phyloP scores from a whole-genome alignment of 2,329 filamentous ascomycete genomes.

The Chalaropsis thielavioides region DNA sequence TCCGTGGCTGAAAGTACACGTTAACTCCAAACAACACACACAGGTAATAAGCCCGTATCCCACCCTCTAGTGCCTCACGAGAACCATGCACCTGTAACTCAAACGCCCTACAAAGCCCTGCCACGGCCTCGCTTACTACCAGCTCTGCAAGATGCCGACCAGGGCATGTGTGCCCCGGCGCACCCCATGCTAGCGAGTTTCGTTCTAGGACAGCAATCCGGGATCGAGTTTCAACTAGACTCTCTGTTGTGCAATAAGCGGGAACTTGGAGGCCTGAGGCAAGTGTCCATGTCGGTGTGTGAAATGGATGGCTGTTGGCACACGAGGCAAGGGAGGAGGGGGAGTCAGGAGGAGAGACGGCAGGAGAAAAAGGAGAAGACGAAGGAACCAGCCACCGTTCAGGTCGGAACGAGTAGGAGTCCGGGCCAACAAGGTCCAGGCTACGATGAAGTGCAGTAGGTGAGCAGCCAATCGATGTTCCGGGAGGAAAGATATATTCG shows the following conservation, averaged over 20 bases:
- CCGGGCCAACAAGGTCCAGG: slow-evolving; percentile 33
- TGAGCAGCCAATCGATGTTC: slow-evolving; percentile 37
- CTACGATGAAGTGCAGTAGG: slow-evolving; percentile 38
- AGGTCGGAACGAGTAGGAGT: slow-evolving; percentile 32
- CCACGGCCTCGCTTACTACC: slow-evolving; percentile 32
- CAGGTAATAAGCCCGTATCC: slow-evolving; percentile 13
- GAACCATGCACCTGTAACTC: slow-evolving; percentile 29
- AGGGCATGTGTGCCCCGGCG: slow-evolving; percentile 36
- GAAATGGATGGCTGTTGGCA: background rate
- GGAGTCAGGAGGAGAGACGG: background rate
- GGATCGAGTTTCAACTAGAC: slow-evolving; percentile 21
- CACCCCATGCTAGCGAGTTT: slow-evolving; percentile 37
- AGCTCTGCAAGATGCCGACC: slow-evolving; percentile 38
- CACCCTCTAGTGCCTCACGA: slow-evolving; percentile 18
- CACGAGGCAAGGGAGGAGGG: background rate
- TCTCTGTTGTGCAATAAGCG: slow-evolving; percentile 6
- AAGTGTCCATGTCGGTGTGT: background rate
- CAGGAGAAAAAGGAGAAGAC: background rate
- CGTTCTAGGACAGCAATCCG: slow-evolving; percentile 29
- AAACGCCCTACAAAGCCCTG: slow-evolving; percentile 29
- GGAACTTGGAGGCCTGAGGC: slow-evolving; percentile 5
- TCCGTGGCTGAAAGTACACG: slow-evolving; percentile 3
- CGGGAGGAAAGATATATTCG: slow-evolving; percentile 29
- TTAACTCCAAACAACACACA: slow-evolving; percentile 14
- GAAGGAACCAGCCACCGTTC: slow-evolving; percentile 31